Evolutionary conservation across 1,284 basidiomycete genomes (phyloP).

Genomic region (Sanghuangporus baumii): DNA sequence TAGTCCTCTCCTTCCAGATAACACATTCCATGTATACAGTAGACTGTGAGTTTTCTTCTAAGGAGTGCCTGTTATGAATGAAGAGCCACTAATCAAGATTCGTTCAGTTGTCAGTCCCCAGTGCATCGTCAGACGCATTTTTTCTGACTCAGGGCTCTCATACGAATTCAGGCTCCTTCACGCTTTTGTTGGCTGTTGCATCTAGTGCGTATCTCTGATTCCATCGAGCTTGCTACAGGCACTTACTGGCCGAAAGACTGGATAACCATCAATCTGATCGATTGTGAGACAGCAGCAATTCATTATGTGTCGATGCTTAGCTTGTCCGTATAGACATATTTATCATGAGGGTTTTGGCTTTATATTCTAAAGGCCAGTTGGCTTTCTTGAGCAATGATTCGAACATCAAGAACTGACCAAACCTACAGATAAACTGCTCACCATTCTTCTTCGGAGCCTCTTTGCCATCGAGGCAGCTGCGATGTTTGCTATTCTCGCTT

Average conservation of each 20-base stretch:
- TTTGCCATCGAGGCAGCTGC: not conserved
- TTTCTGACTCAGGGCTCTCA: not conserved
- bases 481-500: not conserved
- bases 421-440: not conserved
- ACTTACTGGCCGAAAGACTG: not conserved
- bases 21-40: not conserved
- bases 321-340: not conserved
- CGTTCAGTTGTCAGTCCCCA: not conserved
- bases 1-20: not conserved
- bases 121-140: no score
- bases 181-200: not conserved
- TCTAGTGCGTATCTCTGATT: not conserved
- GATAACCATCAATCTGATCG: slow-evolving; percentile 3
- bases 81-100: not conserved
- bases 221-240: not conserved
- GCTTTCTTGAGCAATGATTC: not conserved
- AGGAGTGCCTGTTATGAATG: not conserved
- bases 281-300: not conserved
- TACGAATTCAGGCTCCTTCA: not conserved
- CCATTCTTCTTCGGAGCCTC: not conserved
- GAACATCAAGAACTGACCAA: not conserved
- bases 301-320: not conserved
- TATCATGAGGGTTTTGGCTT: slow-evolving; percentile 1
- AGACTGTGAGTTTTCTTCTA: not conserved
- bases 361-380: not conserved